Evolutionary conservation across 2,329 filamentous ascomycete species (phyloP).

Genomic region (Acarospora socialis): DNA sequence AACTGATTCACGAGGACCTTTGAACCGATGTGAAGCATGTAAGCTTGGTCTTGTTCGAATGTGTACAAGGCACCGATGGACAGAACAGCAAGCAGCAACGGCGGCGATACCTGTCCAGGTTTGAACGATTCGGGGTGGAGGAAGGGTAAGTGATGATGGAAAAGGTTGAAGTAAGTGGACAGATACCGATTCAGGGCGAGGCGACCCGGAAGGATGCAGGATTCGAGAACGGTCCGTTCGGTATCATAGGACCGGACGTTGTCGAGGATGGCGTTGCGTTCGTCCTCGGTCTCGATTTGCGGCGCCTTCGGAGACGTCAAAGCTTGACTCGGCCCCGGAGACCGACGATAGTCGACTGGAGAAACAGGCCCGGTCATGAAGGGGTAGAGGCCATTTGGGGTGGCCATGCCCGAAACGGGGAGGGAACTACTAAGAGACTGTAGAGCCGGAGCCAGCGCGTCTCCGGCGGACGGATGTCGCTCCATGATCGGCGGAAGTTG

Average conservation of each 20-base stretch:
- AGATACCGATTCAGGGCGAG: constrained; percentile 79
- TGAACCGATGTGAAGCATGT: constrained; percentile 92
- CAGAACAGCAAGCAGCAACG: constrained; percentile 73
- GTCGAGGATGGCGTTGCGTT: constrained; percentile 71
- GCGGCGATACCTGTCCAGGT: constrained; percentile 63
- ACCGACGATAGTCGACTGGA: constrained; percentile 54
- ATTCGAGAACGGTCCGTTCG: constrained; percentile 70
- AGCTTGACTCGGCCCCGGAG: constrained; percentile 52
- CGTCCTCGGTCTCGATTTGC: constrained; percentile 70
- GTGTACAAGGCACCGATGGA: constrained; percentile 94
- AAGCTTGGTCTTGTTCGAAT: constrained; percentile 93
- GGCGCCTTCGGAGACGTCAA: constrained; percentile 57
- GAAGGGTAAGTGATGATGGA: constrained; percentile 94
- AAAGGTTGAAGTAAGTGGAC: constrained; percentile 90
- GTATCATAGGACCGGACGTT: constrained; percentile 70
- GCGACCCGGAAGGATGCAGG: constrained; percentile 73
- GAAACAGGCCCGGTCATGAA: constrained; percentile 54
- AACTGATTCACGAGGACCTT: constrained; percentile 97
- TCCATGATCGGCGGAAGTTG: constrained; percentile 57
- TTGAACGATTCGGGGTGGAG: constrained; percentile 84
- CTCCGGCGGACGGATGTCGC: constrained; percentile 43
- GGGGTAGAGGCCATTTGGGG: constrained; percentile 57
- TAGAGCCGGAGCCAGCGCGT: constrained; percentile 49
- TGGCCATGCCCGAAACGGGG: constrained; percentile 53
- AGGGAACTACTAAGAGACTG: constrained; percentile 61